Conservation (phyloP, 306 rosid species). For the Glycine latifolia region DNA sequence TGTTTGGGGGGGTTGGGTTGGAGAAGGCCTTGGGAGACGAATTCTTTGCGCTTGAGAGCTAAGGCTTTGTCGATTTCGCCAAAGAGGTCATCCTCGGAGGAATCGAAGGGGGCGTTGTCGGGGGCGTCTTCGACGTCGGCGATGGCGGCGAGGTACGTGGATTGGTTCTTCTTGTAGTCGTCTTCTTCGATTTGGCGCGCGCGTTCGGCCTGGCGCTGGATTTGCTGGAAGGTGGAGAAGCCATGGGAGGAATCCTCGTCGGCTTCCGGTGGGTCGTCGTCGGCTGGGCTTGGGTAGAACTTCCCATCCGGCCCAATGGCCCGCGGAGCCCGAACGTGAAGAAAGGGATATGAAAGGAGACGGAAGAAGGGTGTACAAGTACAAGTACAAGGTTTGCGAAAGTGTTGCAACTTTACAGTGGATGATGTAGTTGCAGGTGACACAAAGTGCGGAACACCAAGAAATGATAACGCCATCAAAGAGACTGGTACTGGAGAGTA, state of each 20-base stretch:
- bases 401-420: conserved; percentile 47
- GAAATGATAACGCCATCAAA: conserved; percentile 68
- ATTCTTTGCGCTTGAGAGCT: conserved; percentile 86
- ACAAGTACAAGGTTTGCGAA: neutral
- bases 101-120: conserved; percentile 42
- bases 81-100: conserved; percentile 76
- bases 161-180: conserved; percentile 75
- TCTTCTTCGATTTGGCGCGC: conserved; percentile 74
- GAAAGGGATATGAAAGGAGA: conserved; percentile 20
- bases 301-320: conserved; percentile 73
- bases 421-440: conserved; percentile 43
- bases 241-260: conserved; percentile 80
- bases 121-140: conserved; percentile 82
- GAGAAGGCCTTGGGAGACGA: conserved; percentile 84
- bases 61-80: conserved; percentile 89
- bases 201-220: conserved; percentile 78
- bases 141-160: conserved; percentile 85
- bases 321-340: conserved; percentile 39
- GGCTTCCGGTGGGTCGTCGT: conserved; percentile 90
- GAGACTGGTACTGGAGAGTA: neutral
- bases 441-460: conserved; percentile 57
- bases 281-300: conserved; percentile 81
- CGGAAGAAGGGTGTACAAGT: conserved; percentile 14
- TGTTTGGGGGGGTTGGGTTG: conserved; percentile 71
- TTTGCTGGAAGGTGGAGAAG: conserved; percentile 78